phyloP scores from a whole-genome alignment of 2,329 filamentous ascomycete species.

The Conoideocrella luteorostrata region DNA sequence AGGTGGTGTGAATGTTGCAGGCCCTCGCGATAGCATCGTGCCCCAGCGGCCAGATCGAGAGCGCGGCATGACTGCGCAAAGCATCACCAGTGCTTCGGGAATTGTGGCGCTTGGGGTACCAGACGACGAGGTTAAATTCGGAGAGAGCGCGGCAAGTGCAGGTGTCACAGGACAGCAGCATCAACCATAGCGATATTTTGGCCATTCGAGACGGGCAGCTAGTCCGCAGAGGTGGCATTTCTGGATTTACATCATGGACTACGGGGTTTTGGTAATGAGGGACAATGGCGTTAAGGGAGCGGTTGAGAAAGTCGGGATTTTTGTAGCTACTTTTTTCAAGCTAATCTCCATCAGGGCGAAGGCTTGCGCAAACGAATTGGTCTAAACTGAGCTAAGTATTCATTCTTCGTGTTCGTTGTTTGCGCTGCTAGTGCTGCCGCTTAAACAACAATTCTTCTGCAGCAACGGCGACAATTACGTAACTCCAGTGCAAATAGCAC shows the following conservation, averaged over 20 bases:
- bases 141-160: constrained; percentile 53
- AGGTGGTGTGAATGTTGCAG: constrained; percentile 38
- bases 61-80: constrained; percentile 35
- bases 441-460: too few species aligned
- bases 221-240: not conserved
- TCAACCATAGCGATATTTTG: not conserved
- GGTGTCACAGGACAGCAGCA: constrained; percentile 15
- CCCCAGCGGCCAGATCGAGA: constrained; percentile 31
- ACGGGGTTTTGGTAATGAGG: not conserved
- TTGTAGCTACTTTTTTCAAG: not conserved
- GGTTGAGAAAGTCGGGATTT: not conserved
- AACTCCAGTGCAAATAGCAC: too few species aligned
- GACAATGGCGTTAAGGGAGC: constrained; percentile 2
- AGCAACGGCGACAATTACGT: too few species aligned
- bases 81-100: constrained; percentile 35
- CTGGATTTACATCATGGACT: not conserved
- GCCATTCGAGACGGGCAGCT: not conserved
- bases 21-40: constrained; percentile 32
- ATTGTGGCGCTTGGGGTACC: constrained; percentile 49
- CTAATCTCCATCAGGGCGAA: too few species aligned
- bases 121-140: constrained; percentile 54
- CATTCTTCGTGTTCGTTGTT: too few species aligned
- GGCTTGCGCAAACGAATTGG: too few species aligned
- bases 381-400: too few species aligned
- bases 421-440: too few species aligned